Conservation (phyloP, 306 rosid species). For the Crataegus laevigata region DNA sequence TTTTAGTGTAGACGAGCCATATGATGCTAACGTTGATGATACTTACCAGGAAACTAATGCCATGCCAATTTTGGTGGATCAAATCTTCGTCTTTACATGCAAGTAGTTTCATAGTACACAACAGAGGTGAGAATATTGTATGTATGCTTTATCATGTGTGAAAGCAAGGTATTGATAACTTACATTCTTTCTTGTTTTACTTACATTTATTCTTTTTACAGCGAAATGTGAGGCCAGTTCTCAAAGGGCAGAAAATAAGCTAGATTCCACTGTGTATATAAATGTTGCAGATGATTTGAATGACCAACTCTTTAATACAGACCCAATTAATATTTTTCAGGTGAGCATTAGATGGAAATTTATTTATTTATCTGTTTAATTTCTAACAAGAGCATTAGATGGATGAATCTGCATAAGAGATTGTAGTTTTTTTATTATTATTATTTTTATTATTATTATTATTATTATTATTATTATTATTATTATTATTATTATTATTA, state of each 20-base stretch:
- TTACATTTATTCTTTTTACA: constrained; percentile 29
- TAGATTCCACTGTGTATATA: constrained; percentile 26
- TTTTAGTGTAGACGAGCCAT: neutral
- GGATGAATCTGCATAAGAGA: neutral
- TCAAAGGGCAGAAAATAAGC: constrained; percentile 29
- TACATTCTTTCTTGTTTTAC: neutral
- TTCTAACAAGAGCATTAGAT: neutral
- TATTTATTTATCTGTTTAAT: neutral
- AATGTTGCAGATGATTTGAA: constrained; percentile 32
- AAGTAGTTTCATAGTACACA: constrained; percentile 9
- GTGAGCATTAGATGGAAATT: constrained; percentile 33
- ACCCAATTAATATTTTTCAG: constrained; percentile 25
- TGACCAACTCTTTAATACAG: constrained; percentile 16
- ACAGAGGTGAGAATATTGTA: constrained; percentile 35
- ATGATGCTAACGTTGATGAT: constrained; percentile 9
- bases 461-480: neutral
- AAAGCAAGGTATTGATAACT: neutral
- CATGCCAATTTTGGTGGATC: constrained; percentile 36
- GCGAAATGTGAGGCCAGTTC: constrained; percentile 46
- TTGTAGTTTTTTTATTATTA: neutral
- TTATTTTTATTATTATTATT: neutral
- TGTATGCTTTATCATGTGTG: neutral
- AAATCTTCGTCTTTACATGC: constrained; percentile 32
- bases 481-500: too few relatives aligned
- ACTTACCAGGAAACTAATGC: constrained; percentile 43